These are phyloP conservation scores for Lanmaoa pseudosensibilis DNA, from an alignment of 768 basidiomycete species.

Conservation along the genomic window DNA sequence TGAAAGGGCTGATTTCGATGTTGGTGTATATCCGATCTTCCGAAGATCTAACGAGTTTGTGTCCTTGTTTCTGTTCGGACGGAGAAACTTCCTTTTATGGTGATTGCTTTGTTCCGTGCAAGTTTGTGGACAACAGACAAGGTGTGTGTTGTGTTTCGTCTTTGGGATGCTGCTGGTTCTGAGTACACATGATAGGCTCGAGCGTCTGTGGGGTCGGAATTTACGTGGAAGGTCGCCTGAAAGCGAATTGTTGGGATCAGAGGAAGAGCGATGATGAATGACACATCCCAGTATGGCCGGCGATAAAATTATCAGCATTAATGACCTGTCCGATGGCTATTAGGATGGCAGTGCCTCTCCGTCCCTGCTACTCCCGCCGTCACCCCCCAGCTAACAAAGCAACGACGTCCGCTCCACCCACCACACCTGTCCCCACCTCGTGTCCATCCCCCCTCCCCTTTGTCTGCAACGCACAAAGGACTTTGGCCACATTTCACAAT, in stretches of 20 bases:
- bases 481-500: constrained; percentile 16
- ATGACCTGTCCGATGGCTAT: constrained; percentile 15
- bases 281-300: constrained; percentile 4
- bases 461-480: constrained; percentile 30
- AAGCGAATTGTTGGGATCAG: constrained; percentile 12
- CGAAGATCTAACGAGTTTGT: no score
- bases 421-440: neutral
- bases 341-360: constrained; percentile 14
- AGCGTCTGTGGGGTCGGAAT: neutral
- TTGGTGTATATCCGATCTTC: no score
- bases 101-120: constrained; percentile 15
- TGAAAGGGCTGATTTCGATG: no score
- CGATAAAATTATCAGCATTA: constrained; percentile 14
- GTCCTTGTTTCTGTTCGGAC: neutral
- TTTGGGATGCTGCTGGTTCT: neutral
- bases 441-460: constrained; percentile 13
- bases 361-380: constrained; percentile 3
- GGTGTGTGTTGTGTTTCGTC: constrained; percentile 6
- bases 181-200: neutral
- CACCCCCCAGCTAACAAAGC: constrained; percentile 11
- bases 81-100: constrained; percentile 5
- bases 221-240: neutral
- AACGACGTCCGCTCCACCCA: neutral
- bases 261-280: constrained; percentile 6
- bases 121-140: neutral